These are phyloP conservation scores for Gardenia jasminoides DNA, from an alignment of 257 asterid genomes.

Conservation along the genomic window DNA sequence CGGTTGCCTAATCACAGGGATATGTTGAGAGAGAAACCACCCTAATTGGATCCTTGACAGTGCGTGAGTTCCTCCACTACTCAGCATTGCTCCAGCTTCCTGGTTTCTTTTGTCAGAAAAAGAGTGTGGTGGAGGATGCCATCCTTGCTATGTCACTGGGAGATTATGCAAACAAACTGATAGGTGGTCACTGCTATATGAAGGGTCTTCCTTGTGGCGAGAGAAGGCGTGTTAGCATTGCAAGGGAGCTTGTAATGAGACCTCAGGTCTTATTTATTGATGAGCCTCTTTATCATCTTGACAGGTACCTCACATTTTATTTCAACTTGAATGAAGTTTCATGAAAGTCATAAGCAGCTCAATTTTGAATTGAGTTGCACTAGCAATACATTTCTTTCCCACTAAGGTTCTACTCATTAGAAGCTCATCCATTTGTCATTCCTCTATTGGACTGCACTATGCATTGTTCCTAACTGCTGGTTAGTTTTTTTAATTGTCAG, in stretches of 20 bases:
- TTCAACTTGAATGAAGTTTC: background rate
- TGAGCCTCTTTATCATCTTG: constrained; percentile 97
- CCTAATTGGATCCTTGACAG: constrained; percentile 91
- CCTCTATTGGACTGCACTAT: constrained; percentile 3
- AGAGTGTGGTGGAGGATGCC: constrained; percentile 87
- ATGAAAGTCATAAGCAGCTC: background rate
- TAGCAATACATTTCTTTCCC: background rate
- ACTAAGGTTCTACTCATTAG: too few species aligned
- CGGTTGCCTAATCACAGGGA: constrained; percentile 52
- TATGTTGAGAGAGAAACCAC: constrained; percentile 86
- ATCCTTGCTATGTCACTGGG: constrained; percentile 90
- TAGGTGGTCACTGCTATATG: constrained; percentile 92
- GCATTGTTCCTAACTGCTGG: constrained; percentile 15
- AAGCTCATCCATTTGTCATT: background rate
- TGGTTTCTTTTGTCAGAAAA: constrained; percentile 70
- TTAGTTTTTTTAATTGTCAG: constrained; percentile 37
- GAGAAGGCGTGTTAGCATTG: constrained; percentile 90
- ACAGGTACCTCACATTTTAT: constrained; percentile 54
- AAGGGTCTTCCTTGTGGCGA: constrained; percentile 94
- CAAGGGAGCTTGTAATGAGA: constrained; percentile 96
- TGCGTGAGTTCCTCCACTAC: constrained; percentile 98
- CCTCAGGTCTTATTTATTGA: constrained; percentile 88
- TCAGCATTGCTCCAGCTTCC: constrained; percentile 97
- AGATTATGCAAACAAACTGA: constrained; percentile 86
- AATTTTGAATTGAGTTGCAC: constrained; percentile 1